phyloP scores from a whole-genome alignment of 2,329 filamentous ascomycete genomes.

The Scytalidium lignicola region DNA sequence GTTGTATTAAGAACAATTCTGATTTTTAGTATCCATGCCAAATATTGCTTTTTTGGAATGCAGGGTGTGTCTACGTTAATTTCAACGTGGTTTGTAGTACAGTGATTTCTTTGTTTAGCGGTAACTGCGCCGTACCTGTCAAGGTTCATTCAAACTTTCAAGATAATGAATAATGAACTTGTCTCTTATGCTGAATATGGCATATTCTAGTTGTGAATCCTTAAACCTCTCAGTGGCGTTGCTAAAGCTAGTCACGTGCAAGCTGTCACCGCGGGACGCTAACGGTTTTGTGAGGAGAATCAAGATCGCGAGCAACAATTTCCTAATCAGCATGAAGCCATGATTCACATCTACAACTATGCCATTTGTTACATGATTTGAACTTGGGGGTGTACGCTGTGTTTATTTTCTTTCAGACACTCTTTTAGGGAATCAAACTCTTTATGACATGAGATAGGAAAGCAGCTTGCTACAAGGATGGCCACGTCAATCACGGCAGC shows the following conservation, averaged over 20 bases:
- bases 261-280: neutral
- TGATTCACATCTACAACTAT: neutral
- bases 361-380: neutral
- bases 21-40: neutral
- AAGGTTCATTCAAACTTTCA: too few species aligned
- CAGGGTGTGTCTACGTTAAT: too few species aligned
- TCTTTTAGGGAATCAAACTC: neutral
- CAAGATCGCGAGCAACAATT: neutral
- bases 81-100: too few species aligned
- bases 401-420: neutral
- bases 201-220: too few species aligned
- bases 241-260: neutral
- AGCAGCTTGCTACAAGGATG: slow-evolving; percentile 15
- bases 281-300: neutral
- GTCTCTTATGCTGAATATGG: too few species aligned
- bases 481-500: slow-evolving; percentile 21
- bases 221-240: too few species aligned
- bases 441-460: neutral
- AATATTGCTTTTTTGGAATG: too few species aligned
- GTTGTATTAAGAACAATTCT: neutral
- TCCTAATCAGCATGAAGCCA: neutral
- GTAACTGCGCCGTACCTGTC: too few species aligned
- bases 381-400: neutral
- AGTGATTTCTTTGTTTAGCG: too few species aligned
- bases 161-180: too few species aligned